Evolutionary conservation across 2,329 filamentous ascomycete genomes (phyloP), one percentile per base, ranked within the genome.

Genomic region (Sporothrix pseudoabietina): DNA sequence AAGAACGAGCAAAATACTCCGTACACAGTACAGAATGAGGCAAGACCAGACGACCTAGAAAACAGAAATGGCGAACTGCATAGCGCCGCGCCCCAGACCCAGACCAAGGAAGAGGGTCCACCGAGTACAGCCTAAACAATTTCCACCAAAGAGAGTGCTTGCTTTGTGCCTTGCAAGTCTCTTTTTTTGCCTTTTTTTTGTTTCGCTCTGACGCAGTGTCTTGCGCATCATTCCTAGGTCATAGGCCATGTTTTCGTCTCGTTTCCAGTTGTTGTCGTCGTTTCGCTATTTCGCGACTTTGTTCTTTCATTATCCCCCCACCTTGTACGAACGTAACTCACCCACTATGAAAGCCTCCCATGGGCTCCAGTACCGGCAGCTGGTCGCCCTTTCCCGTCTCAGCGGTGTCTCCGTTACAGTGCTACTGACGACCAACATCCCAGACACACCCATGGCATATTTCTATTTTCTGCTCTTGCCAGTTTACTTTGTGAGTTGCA

Each of bases 81-180:
- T 71, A 59, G 35, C 35, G 66, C 30, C 44, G 44, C 44, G 26
- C 44, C 41, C 26, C 44, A 52, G 41, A 49, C 41, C 44, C 61
- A 49, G 22, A 14, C 41, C 61, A 44, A 66, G 61, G 61, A 66
- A 47, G 61, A 39, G 52, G 52, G 35, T 30, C 61, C 61, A 66
- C 57, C 10, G 52, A 54, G 52, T 55, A 52, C 68, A 55, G 69
- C 32, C 22, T 61, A 16, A 26, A 35, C 39, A 49, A 49, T 44
- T 49, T 63, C 69, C 69, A 71, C 69, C 69, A 71, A 71, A 71
- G 55, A 71, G 55, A 65, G 26, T 44, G 41, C 69, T 35, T 49
- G 54, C 70, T 71, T 52, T 71, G 12, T n/a, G 16, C 32, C 26
- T 65, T 65, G 19, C 10, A 19, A 9, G 30, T 35, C n/a, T 52